Evolutionary conservation across 345 rosid species (phyloP), one percentile per base, ranked within the genome.

Genomic region (Hibiscus mutabilis): DNA sequence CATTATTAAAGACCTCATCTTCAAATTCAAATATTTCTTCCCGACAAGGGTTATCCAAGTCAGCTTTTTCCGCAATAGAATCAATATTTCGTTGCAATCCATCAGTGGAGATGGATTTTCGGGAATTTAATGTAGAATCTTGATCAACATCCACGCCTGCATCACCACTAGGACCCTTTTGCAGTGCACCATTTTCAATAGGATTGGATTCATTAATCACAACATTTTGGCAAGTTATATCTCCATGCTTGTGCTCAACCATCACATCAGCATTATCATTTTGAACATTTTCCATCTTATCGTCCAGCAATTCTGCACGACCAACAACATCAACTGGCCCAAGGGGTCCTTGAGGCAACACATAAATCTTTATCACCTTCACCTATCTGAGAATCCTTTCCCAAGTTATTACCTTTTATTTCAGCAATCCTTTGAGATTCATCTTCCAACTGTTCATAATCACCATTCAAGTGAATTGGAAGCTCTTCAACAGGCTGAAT

Each of bases 21-120:
- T 58, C 79, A 70, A 68, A 76, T 29, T 73, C 69, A 18, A 76
- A 77, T 2, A 57, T 51, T 37, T 83, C 84, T 49, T 78, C 82
- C 24, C 40, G 81, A 70, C 2, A 44, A 51, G 31, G 40, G 71
- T 70, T 74, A 47, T 72, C 65, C 8, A n/a, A 25, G 21, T 60
- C 69, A 60, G 15, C 68, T 69, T 62, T 76, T 11, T 57, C 64
- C 42, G 3, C 15, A 42, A 13, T 11, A 42, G 46, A 11, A 42
- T 42, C n/a, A 47, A 47, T 47, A 47, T 14, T 47, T 14, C 6
- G 52, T 47, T 47, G 52, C 52, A 47, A 47, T 47, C 52, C 18
- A 47, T 47, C 52, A 47, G n/a, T 40, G 35, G 75, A 74, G 56
- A 24, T 27, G 51, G 27, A 29, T 64, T 69, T 70, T 42, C 37